These are phyloP conservation scores for Yarrowia galli DNA, from an alignment of 1,139 yeast genomes.

Conservation along the genomic window DNA sequence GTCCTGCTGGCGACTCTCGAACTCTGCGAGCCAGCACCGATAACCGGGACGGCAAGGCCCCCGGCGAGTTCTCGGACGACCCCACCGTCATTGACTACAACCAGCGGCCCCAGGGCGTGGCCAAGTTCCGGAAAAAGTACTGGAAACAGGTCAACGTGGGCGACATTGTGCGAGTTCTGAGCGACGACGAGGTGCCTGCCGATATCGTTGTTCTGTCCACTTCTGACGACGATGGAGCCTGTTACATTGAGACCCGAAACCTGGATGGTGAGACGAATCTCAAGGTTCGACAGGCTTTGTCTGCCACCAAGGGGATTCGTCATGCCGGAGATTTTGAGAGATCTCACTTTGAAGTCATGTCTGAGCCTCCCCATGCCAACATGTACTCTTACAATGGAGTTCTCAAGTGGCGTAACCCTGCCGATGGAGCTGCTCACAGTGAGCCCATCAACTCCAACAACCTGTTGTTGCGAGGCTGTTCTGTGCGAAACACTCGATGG, in stretches of 20 bases:
- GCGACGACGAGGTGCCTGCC: conserved; percentile 93
- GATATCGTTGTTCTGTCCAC: conserved; percentile 82
- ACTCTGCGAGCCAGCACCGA: conserved; percentile 40
- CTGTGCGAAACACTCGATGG: conserved; percentile 90
- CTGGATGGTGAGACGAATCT: conserved; percentile 96
- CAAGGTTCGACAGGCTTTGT: conserved; percentile 77
- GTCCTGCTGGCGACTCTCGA: conserved; percentile 45
- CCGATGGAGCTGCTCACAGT: conserved; percentile 44
- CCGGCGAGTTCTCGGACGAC: conserved; percentile 20
- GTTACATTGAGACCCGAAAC: conserved; percentile 93
- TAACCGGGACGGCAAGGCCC: conserved; percentile 14
- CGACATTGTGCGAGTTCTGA: conserved; percentile 81
- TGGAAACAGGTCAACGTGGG: conserved; percentile 95
- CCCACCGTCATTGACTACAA: conserved; percentile 51
- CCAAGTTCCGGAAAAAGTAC: conserved; percentile 68
- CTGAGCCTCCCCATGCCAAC: conserved; percentile 88
- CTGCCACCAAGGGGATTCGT: conserved; percentile 68
- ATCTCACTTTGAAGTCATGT: conserved; percentile 82
- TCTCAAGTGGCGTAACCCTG: conserved; percentile 61
- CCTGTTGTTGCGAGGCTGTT: conserved; percentile 84
- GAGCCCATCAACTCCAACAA: conserved; percentile 86
- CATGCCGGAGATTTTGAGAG: conserved; percentile 77
- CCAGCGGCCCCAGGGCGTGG: conserved; percentile 49
- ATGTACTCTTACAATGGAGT: conserved; percentile 88
- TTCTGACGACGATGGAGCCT: conserved; percentile 87